Evolutionary conservation across 148 eudicot species (phyloP).

Genomic region (Spergularia bocconei): DNA sequence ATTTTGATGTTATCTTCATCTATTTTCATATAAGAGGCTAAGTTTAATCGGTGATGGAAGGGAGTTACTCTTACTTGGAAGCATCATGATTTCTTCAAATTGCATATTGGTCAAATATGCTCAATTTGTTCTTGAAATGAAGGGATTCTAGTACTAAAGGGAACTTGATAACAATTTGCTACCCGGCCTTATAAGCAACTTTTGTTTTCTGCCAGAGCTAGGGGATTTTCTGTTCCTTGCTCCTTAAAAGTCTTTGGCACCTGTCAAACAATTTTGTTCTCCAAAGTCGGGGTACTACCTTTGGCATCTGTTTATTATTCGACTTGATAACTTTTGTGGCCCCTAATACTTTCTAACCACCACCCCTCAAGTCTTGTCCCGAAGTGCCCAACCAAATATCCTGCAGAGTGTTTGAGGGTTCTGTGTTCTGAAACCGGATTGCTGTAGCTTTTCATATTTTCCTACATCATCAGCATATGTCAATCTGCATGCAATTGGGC

Average conservation of each 20-base stretch:
- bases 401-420: neutral
- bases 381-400: neutral
- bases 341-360: neutral
- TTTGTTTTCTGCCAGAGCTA: too few relatives aligned
- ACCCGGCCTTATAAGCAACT: neutral
- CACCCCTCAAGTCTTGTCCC: neutral
- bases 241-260: too few relatives aligned
- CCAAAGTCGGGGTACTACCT: too few relatives aligned
- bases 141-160: too few relatives aligned
- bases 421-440: neutral
- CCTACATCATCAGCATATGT: slow-evolving; percentile 3
- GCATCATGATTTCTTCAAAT: neutral
- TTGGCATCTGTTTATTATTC: too few relatives aligned
- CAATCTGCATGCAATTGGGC: neutral
- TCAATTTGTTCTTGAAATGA: neutral
- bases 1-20: neutral
- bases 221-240: too few relatives aligned
- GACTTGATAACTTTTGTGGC: neutral
- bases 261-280: too few relatives aligned
- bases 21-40: neutral
- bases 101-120: neutral
- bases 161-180: neutral
- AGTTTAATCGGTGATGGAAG: neutral
- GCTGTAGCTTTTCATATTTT: neutral
- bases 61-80: slow-evolving; percentile 5